Evolutionary conservation across 768 basidiomycete genomes (phyloP).

Genomic region (Calocybe cyanea): DNA sequence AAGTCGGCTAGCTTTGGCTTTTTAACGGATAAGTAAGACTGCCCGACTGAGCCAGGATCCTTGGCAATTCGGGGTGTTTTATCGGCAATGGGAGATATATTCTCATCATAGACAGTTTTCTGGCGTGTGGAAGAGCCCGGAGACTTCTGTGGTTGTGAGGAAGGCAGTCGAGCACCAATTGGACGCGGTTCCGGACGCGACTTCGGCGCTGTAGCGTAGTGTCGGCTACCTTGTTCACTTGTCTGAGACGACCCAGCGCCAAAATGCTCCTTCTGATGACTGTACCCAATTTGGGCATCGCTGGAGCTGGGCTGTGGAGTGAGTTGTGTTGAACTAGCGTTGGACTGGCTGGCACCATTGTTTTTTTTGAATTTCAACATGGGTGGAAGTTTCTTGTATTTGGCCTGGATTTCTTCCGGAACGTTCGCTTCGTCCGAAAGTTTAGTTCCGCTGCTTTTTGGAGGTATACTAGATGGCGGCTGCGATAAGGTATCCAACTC

Average conservation of each 20-base stretch:
- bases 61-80: not conserved
- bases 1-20: conserved; percentile 21
- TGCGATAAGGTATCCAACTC: no score
- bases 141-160: not conserved
- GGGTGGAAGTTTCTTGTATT: no score
- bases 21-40: not conserved
- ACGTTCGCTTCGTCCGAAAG: no score
- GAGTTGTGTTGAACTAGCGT: no score
- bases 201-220: not conserved
- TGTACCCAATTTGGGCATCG: no score
- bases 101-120: conserved; percentile 7
- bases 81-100: conserved; percentile 1
- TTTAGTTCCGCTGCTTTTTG: no score
- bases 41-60: not conserved
- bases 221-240: not conserved
- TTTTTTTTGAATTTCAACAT: no score
- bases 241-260: no score
- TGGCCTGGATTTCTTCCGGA: no score
- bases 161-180: no score
- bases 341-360: conserved; percentile 15
- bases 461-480: no score
- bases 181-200: conserved; percentile 17
- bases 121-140: conserved; percentile 12
- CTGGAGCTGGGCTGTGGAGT: no score
- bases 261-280: not conserved